Conservation (phyloP, 768 basidiomycete species). For the Cyathus striatus region DNA sequence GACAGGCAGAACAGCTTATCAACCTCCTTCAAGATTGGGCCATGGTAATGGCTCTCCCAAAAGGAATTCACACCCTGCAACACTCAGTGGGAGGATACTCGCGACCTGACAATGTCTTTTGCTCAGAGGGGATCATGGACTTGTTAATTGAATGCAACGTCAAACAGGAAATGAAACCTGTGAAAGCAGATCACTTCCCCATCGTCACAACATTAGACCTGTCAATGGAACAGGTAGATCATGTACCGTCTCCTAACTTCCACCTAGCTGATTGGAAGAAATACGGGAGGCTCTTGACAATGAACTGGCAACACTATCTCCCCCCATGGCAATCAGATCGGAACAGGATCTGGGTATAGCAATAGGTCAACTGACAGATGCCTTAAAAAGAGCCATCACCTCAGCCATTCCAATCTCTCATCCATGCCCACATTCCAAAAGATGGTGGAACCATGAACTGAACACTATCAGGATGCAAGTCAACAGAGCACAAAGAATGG, state of each 20-base stretch:
- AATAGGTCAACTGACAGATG: background rate
- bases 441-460: slow-evolving; percentile 12
- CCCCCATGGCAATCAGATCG: background rate
- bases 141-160: slow-evolving; percentile 20
- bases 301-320: background rate
- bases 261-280: slow-evolving; percentile 20
- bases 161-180: slow-evolving; percentile 6
- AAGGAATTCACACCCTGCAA: slow-evolving; percentile 27
- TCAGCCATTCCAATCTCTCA: background rate
- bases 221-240: background rate
- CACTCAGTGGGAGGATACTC: slow-evolving; percentile 23
- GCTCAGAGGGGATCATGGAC: slow-evolving; percentile 9
- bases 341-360: background rate
- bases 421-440: slow-evolving; percentile 2
- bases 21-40: slow-evolving; percentile 13
- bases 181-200: slow-evolving; percentile 34
- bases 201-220: slow-evolving; percentile 11
- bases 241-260: slow-evolving; percentile 16
- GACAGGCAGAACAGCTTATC: slow-evolving; percentile 18
- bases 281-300: slow-evolving; percentile 15
- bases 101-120: slow-evolving; percentile 38
- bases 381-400: background rate
- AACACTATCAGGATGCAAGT: slow-evolving; percentile 5
- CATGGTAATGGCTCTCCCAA: slow-evolving; percentile 28
- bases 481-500: slow-evolving; percentile 6